Base-by-base conservation (phyloP, 441 rosid genomes). In the Gossypium davidsonii region DNA sequence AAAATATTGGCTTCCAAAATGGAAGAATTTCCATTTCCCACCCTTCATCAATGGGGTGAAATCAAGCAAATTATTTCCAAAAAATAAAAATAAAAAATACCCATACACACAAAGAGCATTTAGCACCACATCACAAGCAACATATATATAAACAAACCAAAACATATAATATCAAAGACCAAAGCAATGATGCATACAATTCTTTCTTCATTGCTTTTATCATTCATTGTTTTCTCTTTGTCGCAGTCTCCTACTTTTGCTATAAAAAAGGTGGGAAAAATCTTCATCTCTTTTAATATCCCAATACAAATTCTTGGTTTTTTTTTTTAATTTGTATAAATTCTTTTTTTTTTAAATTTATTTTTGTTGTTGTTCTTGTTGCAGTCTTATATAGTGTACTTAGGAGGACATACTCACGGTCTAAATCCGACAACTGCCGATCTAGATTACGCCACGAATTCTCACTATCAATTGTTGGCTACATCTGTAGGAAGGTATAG, bases 341-440 rank as follows among this genome's bases (percentile, higher is more conserved):
- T 14, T 28, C 12, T 4, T 11, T 4, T 5, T n/a, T 28, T 60
- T 17, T n/a, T 6, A 0, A 1, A 6, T 37, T 37, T 37, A 1
- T 1, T 37, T 6, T 37, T 37, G 42, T 37, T 37, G 42, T 7
- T 37, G 42, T 37, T 9, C 21, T 7, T 20, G n/a, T 1, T 74
- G 73, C 71, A 88, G 92, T 78, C 89, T 1, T 86, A 85, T 23
- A 51, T 86, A 58, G 90, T 88, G 68, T 86, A 88, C 78, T 73
- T 86, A 57, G 92, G 90, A 76, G 77, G 79, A 59, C 90, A 76
- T n/a, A 23, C 75, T 0, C 81, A 83, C 39, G 82, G 80, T 10
- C 49, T 58, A 23, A 71, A 26, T 0, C 55, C 76, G 12, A 73
- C 80, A 6, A 0, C 71, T 0, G 66, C 12, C 28, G 80, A 84